phyloP scores from a whole-genome alignment of 2,329 filamentous ascomycete genomes.

The Trichoderma sp. region DNA sequence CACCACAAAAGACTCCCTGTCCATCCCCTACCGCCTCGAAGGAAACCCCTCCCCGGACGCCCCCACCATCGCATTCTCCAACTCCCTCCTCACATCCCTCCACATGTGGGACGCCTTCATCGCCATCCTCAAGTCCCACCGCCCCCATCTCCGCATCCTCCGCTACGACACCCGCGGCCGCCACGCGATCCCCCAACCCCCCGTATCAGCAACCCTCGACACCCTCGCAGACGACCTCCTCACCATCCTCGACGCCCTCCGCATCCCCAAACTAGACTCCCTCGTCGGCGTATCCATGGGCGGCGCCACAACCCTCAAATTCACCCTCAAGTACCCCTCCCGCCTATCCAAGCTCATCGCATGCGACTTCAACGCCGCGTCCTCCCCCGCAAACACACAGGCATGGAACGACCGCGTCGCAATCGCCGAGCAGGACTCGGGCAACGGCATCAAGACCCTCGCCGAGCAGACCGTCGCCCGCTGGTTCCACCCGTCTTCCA shows the following conservation, averaged over 20 bases:
- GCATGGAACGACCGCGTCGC: conserved; percentile 79
- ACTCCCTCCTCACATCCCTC: conserved; percentile 77
- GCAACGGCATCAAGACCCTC: conserved; percentile 64
- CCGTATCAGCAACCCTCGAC: conserved; percentile 60
- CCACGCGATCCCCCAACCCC: conserved; percentile 50
- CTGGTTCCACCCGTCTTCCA: conserved; percentile 71
- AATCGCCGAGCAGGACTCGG: conserved; percentile 61
- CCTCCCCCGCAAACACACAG: conserved; percentile 71
- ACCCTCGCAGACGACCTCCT: conserved; percentile 69
- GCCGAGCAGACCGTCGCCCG: conserved; percentile 71
- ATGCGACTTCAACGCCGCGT: conserved; percentile 77
- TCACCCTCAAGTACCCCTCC: conserved; percentile 66
- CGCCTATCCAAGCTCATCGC: conserved; percentile 65
- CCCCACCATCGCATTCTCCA: conserved; percentile 73
- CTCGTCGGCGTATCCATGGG: conserved; percentile 80
- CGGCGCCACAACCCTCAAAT: conserved; percentile 74
- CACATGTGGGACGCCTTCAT: conserved; percentile 82
- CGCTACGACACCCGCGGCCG: conserved; percentile 79
- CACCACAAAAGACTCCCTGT: conserved; percentile 67
- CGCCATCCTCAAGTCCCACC: conserved; percentile 58
- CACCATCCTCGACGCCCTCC: conserved; percentile 66
- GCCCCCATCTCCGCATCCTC: conserved; percentile 70
- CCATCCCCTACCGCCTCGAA: conserved; percentile 74
- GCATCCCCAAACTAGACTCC: conserved; percentile 65
- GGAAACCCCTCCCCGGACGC: conserved; percentile 67